Conservation (phyloP, 2,329 filamentous ascomycete genomes). For the Aschersonia sp. region DNA sequence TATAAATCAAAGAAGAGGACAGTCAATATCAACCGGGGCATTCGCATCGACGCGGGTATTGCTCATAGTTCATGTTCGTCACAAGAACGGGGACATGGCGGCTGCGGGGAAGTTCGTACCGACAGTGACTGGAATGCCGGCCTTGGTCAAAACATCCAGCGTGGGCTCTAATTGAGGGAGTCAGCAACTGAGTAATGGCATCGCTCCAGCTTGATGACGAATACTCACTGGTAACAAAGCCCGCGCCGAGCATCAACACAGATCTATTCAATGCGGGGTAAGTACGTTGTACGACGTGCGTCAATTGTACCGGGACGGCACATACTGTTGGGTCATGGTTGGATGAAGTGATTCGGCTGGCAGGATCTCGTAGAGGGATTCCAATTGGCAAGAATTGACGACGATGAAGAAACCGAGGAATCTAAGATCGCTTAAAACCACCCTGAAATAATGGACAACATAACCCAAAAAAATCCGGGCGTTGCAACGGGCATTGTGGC, state of each 20-base stretch:
- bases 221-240: constrained; percentile 34
- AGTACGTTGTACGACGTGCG: no score
- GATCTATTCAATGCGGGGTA: not conserved
- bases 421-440: no score
- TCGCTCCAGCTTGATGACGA: not conserved
- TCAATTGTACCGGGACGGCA: no score
- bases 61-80: not conserved
- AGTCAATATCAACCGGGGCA: not conserved
- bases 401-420: no score
- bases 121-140: constrained; percentile 50
- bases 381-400: no score
- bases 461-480: no score
- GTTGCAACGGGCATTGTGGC: no score
- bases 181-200: not conserved
- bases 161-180: constrained; percentile 30
- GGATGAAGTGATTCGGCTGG: no score
- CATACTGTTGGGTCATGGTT: no score
- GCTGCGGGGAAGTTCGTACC: constrained; percentile 27
- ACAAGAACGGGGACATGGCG: not conserved
- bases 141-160: constrained; percentile 45
- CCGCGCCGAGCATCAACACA: constrained; percentile 32
- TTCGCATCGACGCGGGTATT: constrained; percentile 1
- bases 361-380: no score
- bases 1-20: not conserved
- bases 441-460: no score